Evolutionary conservation across 78 protist species (phyloP), one percentile per base, ranked within the genome.

Genomic region (slime mould (Dictyostelium discoideum)): DNA sequence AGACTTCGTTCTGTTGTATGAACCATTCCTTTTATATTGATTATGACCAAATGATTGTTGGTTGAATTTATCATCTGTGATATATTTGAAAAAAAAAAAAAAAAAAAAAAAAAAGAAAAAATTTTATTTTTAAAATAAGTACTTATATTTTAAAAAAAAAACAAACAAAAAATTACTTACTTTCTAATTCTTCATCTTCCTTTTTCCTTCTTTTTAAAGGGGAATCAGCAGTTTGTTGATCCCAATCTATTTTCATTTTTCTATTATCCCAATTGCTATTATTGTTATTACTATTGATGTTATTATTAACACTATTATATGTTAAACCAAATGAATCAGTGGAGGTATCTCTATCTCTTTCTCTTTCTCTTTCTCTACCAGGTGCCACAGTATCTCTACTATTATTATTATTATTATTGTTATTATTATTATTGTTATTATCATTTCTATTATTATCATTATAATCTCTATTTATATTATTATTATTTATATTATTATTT

Each of bases 161-260:
- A 48, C 8, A 48, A 54, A 16, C 1, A 54, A 13, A 54, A 20
- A 20, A 60, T 20, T 40, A 24, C 77, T 18, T 79, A 48, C 24
- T 39, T 26, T 39, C 69, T 22, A n/a, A 20, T 9, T 42, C 73
- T 13, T 85, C 84, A 16, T 77, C 83, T 77, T 79, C 63, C 11
- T 74, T 40, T 42, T 79, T 79, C 44, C 84, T 46, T 44, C 84
- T 79, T 79, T 79, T 79, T 24, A 79, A 79, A 9, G 42, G 44
- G 2, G 54, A n/a, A 65, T 40, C 79, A 26, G n/a, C 16, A 26
- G n/a, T 5, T 9, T 46, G 57, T 14, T 24, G 32, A 3, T 40
- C 92, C 50, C 44, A 48, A 46, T 46, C 72, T 48, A 40, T 65
- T 46, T 67, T 85, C 20, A 14, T 65, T 24, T 67, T 46, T 57